Conservation (phyloP, 2,329 filamentous ascomycete genomes). For the Talaromyces sp. region DNA sequence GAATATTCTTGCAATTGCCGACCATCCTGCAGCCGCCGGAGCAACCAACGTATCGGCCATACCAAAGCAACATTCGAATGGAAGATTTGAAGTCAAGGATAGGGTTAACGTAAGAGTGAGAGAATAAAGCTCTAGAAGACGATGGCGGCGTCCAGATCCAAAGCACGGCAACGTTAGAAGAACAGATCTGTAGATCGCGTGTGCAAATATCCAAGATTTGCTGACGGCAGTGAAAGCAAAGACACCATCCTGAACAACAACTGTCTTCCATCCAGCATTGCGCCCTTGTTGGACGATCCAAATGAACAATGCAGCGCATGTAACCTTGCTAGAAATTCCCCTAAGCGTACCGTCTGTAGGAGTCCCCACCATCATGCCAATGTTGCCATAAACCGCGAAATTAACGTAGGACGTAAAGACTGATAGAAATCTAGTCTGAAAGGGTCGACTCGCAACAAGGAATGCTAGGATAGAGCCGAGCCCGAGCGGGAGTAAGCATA, state of each 20-base stretch:
- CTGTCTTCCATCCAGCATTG: slow-evolving; percentile 17
- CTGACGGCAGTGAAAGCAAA: slow-evolving; percentile 20
- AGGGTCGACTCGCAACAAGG: slow-evolving; percentile 12
- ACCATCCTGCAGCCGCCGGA: neutral
- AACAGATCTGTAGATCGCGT: slow-evolving; percentile 19
- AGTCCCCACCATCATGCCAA: slow-evolving; percentile 16
- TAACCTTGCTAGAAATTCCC: slow-evolving; percentile 14
- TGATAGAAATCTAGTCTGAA: slow-evolving; percentile 15
- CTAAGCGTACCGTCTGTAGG: slow-evolving; percentile 17
- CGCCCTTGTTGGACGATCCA: slow-evolving; percentile 5
- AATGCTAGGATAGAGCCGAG: neutral
- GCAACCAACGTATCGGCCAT: neutral
- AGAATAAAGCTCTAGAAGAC: slow-evolving; percentile 17
- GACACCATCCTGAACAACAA: slow-evolving; percentile 14
- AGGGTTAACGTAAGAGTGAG: neutral
- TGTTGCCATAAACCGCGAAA: slow-evolving; percentile 19
- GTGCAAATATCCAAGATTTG: slow-evolving; percentile 21
- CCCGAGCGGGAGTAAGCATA: neutral
- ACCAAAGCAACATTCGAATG: slow-evolving; percentile 1
- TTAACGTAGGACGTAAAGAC: slow-evolving; percentile 18
- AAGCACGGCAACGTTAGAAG: slow-evolving; percentile 19
- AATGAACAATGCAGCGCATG: neutral
- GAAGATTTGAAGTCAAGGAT: neutral
- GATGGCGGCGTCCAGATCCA: slow-evolving; percentile 18
- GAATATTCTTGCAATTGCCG: neutral